These are phyloP conservation scores for Plectosphaerella plurivora DNA, from an alignment of 2,329 filamentous ascomycete genomes.

Conservation along the genomic window DNA sequence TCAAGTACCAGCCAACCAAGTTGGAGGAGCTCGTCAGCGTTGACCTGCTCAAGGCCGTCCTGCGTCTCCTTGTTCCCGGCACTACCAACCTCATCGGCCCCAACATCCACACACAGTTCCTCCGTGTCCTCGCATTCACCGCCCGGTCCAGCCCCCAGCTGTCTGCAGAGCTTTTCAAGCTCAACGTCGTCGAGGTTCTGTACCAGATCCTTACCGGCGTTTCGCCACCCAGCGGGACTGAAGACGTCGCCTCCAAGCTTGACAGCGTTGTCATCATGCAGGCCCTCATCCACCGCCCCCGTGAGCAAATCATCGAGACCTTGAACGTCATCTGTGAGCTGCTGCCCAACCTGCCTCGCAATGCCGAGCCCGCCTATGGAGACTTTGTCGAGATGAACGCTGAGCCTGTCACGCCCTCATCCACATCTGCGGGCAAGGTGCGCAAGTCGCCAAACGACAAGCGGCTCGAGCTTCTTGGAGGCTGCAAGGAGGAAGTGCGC, in stretches of 20 bases:
- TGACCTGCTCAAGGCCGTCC: constrained; percentile 76
- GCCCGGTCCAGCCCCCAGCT: constrained; percentile 83
- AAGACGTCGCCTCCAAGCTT: constrained; percentile 78
- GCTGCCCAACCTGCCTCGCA: constrained; percentile 67
- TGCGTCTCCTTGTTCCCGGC: constrained; percentile 84
- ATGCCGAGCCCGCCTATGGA: constrained; percentile 34
- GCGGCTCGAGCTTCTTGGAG: constrained; percentile 72
- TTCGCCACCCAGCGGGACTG: constrained; percentile 75
- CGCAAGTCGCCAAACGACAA: constrained; percentile 66
- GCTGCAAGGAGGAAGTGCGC: constrained; percentile 82
- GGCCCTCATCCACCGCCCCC: constrained; percentile 88
- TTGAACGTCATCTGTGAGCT: constrained; percentile 96
- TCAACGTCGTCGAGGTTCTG: constrained; percentile 94
- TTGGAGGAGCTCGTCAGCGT: constrained; percentile 90
- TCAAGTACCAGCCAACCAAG: constrained; percentile 81
- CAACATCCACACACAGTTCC: constrained; percentile 93
- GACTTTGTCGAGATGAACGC: constrained; percentile 40
- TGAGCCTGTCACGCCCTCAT: constrained; percentile 36
- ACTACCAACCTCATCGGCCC: constrained; percentile 93
- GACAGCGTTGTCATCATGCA: constrained; percentile 99
- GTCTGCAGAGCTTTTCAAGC: constrained; percentile 86
- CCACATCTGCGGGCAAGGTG: constrained; percentile 32
- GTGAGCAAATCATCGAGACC: constrained; percentile 95
- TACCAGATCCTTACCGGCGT: constrained; percentile 97
- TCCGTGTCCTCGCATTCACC: constrained; percentile 85